Conservation (phyloP, 2,329 filamentous ascomycete genomes). For the Clonostachys sp. region DNA sequence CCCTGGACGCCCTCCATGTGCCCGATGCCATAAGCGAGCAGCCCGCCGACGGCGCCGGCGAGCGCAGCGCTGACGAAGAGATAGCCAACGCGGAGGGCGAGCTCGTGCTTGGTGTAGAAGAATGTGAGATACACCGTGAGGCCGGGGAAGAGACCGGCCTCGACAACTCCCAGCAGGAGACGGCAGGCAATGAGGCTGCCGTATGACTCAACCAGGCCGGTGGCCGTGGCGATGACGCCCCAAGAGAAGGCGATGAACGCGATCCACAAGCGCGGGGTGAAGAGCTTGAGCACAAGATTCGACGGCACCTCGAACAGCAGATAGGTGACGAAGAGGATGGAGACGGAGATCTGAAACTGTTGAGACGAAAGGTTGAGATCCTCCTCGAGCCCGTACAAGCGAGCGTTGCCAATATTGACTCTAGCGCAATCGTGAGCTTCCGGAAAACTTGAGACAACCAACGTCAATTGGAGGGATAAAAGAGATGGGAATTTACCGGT, state of each 20-base stretch:
- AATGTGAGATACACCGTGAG: constrained; percentile 67
- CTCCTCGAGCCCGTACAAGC: constrained; percentile 59
- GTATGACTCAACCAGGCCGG: constrained; percentile 63
- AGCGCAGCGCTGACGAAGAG: constrained; percentile 68
- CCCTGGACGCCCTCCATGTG: constrained; percentile 65
- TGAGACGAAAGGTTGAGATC: constrained; percentile 55
- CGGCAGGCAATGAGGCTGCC: constrained; percentile 63
- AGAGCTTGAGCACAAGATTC: constrained; percentile 59
- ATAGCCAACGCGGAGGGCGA: constrained; percentile 68
- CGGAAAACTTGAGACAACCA: not conserved
- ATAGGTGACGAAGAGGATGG: constrained; percentile 65
- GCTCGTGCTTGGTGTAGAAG: constrained; percentile 71
- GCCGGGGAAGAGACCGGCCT: constrained; percentile 68
- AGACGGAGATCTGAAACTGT: constrained; percentile 67
- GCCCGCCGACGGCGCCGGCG: constrained; percentile 66
- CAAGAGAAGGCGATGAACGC: constrained; percentile 60
- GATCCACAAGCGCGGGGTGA: constrained; percentile 59
- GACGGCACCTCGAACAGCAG: constrained; percentile 58
- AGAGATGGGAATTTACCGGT: constrained; percentile 44
- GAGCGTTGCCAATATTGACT: constrained; percentile 71
- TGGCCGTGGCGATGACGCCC: constrained; percentile 66
- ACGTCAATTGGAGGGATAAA: not conserved
- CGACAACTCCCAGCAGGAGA: constrained; percentile 62
- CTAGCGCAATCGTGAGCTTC: constrained; percentile 16
- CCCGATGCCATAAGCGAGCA: constrained; percentile 70